Evolutionary conservation across 2,329 filamentous ascomycete genomes (phyloP).

Genomic region (Dactylellina parvicollis): DNA sequence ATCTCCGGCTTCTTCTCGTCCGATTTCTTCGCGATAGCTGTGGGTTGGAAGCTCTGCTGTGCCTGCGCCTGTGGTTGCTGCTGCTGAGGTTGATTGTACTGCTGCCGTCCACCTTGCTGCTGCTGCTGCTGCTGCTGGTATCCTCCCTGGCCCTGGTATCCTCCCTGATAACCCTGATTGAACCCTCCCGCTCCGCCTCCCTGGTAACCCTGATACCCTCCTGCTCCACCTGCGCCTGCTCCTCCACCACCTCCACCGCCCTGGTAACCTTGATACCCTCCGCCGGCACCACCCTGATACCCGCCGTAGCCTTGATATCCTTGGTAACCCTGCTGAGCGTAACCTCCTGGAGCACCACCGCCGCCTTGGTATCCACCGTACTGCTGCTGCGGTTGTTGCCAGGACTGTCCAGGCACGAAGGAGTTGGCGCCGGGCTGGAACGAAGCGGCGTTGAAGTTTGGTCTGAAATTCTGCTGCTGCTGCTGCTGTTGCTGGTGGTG

Average conservation of each 20-base stretch:
- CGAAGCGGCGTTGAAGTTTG: constrained; percentile 61
- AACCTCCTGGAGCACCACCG: constrained; percentile 1
- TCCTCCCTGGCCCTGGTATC: constrained; percentile 62
- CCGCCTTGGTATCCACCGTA: constrained; percentile 63
- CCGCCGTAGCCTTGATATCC: constrained; percentile 63
- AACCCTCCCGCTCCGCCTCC: too few relatives aligned
- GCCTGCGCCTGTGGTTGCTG: constrained; percentile 60
- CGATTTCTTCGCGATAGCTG: constrained; percentile 71
- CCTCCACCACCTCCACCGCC: constrained; percentile 45
- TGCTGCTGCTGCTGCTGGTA: constrained; percentile 63
- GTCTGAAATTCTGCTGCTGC: constrained; percentile 58
- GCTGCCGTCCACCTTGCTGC: constrained; percentile 59
- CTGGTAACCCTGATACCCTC: constrained; percentile 62
- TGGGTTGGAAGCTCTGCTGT: constrained; percentile 66
- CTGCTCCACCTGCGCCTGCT: constrained; percentile 55
- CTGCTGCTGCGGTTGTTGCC: constrained; percentile 67
- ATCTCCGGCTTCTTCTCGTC: constrained; percentile 58
- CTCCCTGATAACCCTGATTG: constrained; percentile 66
- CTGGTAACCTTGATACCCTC: constrained; percentile 61
- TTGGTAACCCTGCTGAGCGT: constrained; percentile 62
- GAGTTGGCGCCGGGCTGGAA: constrained; percentile 75
- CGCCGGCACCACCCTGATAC: constrained; percentile 63
- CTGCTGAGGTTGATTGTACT: too few relatives aligned
- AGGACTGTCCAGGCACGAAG: constrained; percentile 75
- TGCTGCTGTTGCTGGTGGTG: constrained; percentile 63